A percentile compares a stretch with the other conserved stretches of the same genome.
phyloP scores from a whole-genome alignment of 345 rosid species.

The Cardamine chenopodiifolia region DNA sequence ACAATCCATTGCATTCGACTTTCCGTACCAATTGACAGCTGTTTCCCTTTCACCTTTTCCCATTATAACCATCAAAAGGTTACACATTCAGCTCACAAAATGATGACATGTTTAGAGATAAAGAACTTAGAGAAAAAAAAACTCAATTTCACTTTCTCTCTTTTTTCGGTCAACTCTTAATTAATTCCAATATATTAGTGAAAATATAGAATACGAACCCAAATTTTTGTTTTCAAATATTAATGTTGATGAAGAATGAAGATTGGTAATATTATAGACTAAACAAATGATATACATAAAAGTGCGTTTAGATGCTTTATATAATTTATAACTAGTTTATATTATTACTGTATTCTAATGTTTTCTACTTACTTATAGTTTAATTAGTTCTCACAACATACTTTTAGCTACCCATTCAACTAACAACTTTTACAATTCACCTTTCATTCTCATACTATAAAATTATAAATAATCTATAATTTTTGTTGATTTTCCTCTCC shows the following conservation, averaged over 20 bases:
- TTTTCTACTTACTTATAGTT: background rate
- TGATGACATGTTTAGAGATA: conserved; percentile 20
- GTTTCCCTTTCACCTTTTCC: conserved; percentile 22
- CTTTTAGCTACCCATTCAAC: background rate
- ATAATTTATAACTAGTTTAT: background rate
- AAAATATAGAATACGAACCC: background rate
- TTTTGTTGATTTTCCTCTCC: background rate
- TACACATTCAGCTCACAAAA: conserved; percentile 8
- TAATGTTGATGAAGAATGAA: background rate
- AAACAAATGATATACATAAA: background rate
- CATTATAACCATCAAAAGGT: conserved; percentile 4
- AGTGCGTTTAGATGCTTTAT: background rate
- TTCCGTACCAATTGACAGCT: conserved; percentile 35
- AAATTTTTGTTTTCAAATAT: background rate
- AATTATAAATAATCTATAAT: background rate
- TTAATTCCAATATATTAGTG: background rate
- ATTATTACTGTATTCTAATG: background rate
- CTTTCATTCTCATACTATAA: background rate
- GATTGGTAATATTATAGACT: background rate
- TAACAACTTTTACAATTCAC: background rate
- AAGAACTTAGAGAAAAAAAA: background rate
- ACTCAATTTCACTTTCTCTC: background rate
- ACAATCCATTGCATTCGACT: conserved; percentile 24
- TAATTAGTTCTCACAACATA: background rate
- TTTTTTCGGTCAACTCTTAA: background rate